These are phyloP conservation scores for Raffaelea albimanens DNA, from an alignment of 2,329 filamentous ascomycete species.

Conservation along the genomic window DNA sequence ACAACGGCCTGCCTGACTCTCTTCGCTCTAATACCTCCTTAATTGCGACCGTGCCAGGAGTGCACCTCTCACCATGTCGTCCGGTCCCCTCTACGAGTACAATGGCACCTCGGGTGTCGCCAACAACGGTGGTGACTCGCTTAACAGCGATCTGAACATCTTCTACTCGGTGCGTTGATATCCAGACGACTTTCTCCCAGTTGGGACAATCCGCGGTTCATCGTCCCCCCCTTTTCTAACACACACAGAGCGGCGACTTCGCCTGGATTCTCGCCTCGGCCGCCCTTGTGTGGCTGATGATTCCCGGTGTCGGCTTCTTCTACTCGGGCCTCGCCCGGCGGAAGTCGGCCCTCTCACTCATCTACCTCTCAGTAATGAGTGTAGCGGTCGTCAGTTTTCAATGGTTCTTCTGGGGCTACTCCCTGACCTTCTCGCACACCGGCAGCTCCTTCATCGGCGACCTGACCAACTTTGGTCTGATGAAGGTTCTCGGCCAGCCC, in stretches of 20 bases:
- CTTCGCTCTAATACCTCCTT: background rate
- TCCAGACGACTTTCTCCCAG: too few relatives aligned
- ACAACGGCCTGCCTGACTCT: too few relatives aligned
- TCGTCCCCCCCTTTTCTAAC: background rate
- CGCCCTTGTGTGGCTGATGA: constrained; percentile 82
- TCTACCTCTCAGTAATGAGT: constrained; percentile 78
- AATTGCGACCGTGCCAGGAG: too few relatives aligned
- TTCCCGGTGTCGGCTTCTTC: constrained; percentile 89
- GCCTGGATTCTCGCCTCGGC: constrained; percentile 70
- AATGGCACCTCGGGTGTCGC: constrained; percentile 40
- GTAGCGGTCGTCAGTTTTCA: constrained; percentile 75
- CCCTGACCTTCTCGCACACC: constrained; percentile 71
- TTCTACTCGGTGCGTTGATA: constrained; percentile 52
- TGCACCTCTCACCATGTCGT: constrained; percentile 9
- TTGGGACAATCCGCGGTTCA: background rate
- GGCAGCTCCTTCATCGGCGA: constrained; percentile 72
- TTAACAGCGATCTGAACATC: constrained; percentile 66
- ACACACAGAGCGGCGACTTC: constrained; percentile 74
- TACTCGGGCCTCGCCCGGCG: constrained; percentile 83
- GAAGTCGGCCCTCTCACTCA: constrained; percentile 79
- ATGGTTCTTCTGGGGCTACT: constrained; percentile 96
- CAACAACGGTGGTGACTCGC: constrained; percentile 39
- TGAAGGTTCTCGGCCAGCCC: constrained; percentile 64
- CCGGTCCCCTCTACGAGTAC: constrained; percentile 25
- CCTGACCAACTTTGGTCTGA: constrained; percentile 72